A percentile compares a stretch with the other conserved stretches of the same genome.
These are phyloP conservation scores for Acorus gramineus DNA, from an alignment of 106 monocot species.

Conservation along the genomic window DNA sequence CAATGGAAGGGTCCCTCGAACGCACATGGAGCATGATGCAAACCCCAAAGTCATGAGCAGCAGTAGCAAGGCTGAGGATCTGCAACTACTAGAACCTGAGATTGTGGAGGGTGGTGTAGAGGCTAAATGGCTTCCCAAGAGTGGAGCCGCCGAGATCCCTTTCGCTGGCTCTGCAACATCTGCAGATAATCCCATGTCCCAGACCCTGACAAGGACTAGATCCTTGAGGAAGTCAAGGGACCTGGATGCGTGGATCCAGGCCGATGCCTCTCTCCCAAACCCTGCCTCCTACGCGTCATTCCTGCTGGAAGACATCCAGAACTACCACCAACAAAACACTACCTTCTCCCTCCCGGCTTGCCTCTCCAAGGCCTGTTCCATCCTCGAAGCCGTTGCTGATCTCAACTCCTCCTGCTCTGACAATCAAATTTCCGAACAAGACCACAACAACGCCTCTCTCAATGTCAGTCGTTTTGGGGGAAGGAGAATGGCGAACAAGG, in stretches of 20 bases:
- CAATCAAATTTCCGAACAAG: slow-evolving; percentile 14
- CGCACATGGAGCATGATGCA: too few relatives aligned
- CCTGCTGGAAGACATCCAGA: slow-evolving; percentile 80
- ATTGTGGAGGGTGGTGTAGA: too few relatives aligned
- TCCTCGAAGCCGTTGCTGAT: slow-evolving; percentile 92
- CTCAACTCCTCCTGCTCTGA: slow-evolving; percentile 68
- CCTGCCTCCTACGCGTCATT: slow-evolving; percentile 38
- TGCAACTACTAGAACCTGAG: too few relatives aligned
- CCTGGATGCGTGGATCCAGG: slow-evolving; percentile 12
- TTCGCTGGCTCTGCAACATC: too few relatives aligned
- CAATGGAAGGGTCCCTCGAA: too few relatives aligned
- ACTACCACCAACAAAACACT: slow-evolving; percentile 56
- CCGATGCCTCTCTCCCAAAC: not conserved
- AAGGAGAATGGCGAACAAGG: slow-evolving; percentile 13
- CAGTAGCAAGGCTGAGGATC: too few relatives aligned
- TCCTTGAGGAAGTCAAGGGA: slow-evolving; percentile 65
- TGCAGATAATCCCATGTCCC: not conserved
- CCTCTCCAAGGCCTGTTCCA: slow-evolving; percentile 85
- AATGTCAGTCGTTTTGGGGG: slow-evolving; percentile 6
- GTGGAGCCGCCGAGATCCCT: too few relatives aligned
- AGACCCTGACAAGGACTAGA: slow-evolving; percentile 24
- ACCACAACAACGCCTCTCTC: slow-evolving; percentile 8
- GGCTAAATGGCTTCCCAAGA: too few relatives aligned
- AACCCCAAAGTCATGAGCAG: too few relatives aligned
- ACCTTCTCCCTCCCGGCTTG: slow-evolving; percentile 81